Conservation (phyloP, 768 basidiomycete genomes). For the Amanita exitialis region DNA sequence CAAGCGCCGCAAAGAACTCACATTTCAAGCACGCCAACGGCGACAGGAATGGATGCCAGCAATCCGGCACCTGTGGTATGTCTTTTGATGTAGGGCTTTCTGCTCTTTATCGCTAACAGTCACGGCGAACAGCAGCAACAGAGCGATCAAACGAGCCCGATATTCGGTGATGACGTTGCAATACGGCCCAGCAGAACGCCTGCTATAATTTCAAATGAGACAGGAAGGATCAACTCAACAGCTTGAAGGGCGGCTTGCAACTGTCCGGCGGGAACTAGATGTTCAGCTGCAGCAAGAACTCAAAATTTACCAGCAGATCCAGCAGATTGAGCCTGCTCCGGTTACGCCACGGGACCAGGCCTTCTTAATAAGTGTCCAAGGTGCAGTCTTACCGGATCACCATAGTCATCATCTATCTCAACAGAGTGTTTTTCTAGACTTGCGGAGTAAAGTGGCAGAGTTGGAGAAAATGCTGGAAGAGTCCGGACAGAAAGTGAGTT, state of each 20-base stretch:
- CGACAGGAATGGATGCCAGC: too few species aligned
- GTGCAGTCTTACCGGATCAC: not conserved
- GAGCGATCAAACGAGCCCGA: too few species aligned
- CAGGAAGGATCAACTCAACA: not conserved
- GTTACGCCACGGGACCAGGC: not conserved
- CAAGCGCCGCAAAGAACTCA: too few species aligned
- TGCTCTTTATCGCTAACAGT: too few species aligned
- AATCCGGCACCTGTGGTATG: too few species aligned
- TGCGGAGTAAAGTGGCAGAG: not conserved
- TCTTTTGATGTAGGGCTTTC: too few species aligned
- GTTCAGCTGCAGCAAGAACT: not conserved
- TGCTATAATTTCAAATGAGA: too few species aligned
- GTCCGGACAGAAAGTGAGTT: not conserved
- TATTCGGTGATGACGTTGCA: too few species aligned
- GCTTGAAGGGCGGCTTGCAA: not conserved
- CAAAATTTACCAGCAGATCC: not conserved
- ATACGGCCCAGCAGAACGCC: too few species aligned
- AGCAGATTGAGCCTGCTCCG: not conserved
- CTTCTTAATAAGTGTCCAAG: not conserved
- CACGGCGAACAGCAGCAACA: too few species aligned
- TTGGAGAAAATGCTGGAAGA: not conserved
- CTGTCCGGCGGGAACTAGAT: not conserved
- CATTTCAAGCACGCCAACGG: too few species aligned
- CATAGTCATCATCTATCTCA: not conserved
- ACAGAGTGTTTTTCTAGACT: not conserved